phyloP scores from a whole-genome alignment of 1,139 yeast species.

The Starmera stellimalicola region DNA sequence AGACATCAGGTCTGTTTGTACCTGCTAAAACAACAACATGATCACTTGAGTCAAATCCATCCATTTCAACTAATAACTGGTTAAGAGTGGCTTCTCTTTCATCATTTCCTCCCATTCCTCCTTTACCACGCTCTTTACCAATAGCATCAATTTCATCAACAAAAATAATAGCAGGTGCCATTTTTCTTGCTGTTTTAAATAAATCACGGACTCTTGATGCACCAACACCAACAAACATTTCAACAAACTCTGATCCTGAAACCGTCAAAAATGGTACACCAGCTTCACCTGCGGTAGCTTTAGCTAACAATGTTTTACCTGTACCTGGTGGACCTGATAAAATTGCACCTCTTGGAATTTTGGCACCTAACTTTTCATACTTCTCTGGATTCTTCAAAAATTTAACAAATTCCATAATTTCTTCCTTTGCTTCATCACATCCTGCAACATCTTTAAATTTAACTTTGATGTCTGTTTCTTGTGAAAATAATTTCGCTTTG shows the following conservation, averaged over 20 bases:
- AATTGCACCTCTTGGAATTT: constrained; percentile 96
- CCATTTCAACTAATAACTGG: constrained; percentile 95
- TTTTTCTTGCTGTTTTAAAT: constrained; percentile 84
- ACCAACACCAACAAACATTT: constrained; percentile 99
- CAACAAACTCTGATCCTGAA: constrained; percentile 97
- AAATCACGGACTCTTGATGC: constrained; percentile 95
- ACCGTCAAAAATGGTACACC: constrained; percentile 94
- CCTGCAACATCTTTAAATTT: constrained; percentile 95
- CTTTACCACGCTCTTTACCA: constrained; percentile 87
- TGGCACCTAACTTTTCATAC: constrained; percentile 88
- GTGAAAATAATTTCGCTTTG: constrained; percentile 84
- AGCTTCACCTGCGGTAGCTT: constrained; percentile 98
- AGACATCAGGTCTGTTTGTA: constrained; percentile 89
- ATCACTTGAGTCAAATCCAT: constrained; percentile 82
- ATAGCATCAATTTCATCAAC: constrained; percentile 98
- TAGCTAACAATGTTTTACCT: constrained; percentile 95
- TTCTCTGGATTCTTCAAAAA: constrained; percentile 83
- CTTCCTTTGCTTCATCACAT: constrained; percentile 94
- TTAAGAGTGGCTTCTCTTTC: constrained; percentile 95
- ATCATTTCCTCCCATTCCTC: constrained; percentile 78
- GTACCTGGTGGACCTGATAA: constrained; percentile 99
- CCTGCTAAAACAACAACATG: constrained; percentile 97
- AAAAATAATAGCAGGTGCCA: constrained; percentile 88
- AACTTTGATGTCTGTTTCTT: constrained; percentile 82
- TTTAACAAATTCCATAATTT: constrained; percentile 94